A percentile compares a stretch with the other conserved stretches of the same genome.
phyloP scores from a whole-genome alignment of 495 filamentous ascomycete species.

The Lophiostoma macrostomum region DNA sequence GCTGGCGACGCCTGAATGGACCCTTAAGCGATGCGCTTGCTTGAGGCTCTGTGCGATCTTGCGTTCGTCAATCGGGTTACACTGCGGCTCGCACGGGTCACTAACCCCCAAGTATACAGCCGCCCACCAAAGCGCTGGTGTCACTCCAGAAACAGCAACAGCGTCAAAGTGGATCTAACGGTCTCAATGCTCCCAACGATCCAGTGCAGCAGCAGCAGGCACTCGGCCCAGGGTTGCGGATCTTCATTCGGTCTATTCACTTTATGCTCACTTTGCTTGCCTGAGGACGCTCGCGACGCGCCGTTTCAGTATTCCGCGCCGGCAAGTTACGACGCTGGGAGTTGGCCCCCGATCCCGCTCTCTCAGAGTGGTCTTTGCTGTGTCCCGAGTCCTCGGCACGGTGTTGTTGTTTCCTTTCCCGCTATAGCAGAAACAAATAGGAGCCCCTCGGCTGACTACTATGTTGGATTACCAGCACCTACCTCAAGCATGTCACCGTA shows the following conservation, averaged over 20 bases:
- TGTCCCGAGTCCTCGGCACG: too few species aligned
- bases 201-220: background rate
- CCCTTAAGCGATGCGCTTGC: slow-evolving; percentile 20
- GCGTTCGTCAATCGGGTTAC: slow-evolving; percentile 2
- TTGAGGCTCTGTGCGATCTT: slow-evolving; percentile 29
- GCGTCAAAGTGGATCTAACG: background rate
- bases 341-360: too few species aligned
- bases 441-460: background rate
- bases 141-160: background rate
- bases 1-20: background rate
- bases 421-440: too few species aligned
- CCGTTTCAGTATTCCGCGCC: too few species aligned
- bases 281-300: too few species aligned
- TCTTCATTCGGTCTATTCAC: too few species aligned
- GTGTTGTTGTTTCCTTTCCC: too few species aligned
- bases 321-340: too few species aligned
- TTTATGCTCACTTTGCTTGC: too few species aligned
- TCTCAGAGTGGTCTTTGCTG: too few species aligned
- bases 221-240: background rate
- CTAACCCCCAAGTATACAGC: slow-evolving; percentile 14
- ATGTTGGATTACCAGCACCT: background rate
- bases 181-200: background rate
- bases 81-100: slow-evolving; percentile 20
- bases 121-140: slow-evolving; percentile 24
- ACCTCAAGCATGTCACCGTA: background rate